A percentile compares a stretch with the other conserved stretches of the same genome.
phyloP scores from a whole-genome alignment of 352 stramenopile species.

The Globisporangium rhizosaccharum region DNA sequence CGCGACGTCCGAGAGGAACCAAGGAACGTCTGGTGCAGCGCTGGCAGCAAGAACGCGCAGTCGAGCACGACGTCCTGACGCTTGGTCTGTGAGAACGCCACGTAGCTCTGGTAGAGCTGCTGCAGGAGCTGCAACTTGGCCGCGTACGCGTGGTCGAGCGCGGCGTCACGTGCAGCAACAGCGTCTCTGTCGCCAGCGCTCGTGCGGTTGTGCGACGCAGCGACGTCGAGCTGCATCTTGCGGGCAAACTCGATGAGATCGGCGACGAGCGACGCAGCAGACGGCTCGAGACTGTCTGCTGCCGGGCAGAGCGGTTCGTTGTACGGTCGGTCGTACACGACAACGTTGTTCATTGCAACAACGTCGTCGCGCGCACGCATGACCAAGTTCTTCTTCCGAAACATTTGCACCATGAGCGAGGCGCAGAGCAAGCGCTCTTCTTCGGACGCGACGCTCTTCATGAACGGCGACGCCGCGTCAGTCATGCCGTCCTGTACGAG shows the following conservation, averaged over 20 bases:
- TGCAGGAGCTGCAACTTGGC: conserved; percentile 41
- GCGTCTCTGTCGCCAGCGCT: neutral
- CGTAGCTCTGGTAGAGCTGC: conserved; percentile 40
- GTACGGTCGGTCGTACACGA: conserved; percentile 19
- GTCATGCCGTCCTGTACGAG: conserved; percentile 50
- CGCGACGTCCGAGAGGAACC: conserved; percentile 4
- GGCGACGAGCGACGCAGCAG: conserved; percentile 16
- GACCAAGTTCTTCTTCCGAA: conserved; percentile 36
- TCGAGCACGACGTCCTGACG: conserved; percentile 34
- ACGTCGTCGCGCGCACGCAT: conserved; percentile 18
- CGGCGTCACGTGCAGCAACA: conserved; percentile 1
- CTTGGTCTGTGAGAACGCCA: conserved; percentile 27
- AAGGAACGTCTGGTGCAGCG: conserved; percentile 8
- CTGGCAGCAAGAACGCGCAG: conserved; percentile 41
- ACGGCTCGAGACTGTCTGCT: no score
- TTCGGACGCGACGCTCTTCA: conserved; percentile 4
- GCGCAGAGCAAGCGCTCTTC: conserved; percentile 11
- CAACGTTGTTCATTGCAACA: conserved; percentile 6
- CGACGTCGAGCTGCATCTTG: conserved; percentile 33
- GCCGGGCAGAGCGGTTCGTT: no score
- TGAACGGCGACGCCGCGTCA: conserved; percentile 4
- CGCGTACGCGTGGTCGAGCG: conserved; percentile 25
- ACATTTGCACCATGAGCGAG: conserved; percentile 34
- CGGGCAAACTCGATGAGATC: conserved; percentile 35
- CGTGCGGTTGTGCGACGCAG: neutral